phyloP scores from a whole-genome alignment of 257 asterid genomes.

The Rhazya stricta region DNA sequence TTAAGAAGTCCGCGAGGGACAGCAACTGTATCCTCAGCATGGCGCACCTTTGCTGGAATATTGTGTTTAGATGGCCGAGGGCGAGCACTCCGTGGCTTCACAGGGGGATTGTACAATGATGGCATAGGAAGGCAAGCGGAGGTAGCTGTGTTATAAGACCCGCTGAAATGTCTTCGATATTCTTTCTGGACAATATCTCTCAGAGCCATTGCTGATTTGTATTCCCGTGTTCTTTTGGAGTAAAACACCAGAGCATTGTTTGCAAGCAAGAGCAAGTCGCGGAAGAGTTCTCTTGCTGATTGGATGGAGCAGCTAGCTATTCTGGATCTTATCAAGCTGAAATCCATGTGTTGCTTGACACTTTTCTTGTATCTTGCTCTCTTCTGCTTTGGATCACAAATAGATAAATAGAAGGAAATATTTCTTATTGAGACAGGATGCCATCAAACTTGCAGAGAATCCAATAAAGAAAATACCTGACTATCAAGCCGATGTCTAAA shows the following conservation, averaged over 20 bases:
- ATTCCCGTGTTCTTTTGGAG: conserved; percentile 74
- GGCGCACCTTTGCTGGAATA: conserved; percentile 22
- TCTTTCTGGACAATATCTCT: conserved; percentile 54
- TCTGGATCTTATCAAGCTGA: conserved; percentile 65
- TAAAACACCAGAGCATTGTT: conserved; percentile 79
- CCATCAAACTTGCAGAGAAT: neutral
- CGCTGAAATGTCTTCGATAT: conserved; percentile 42
- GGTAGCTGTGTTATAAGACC: conserved; percentile 38
- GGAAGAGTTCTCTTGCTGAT: conserved; percentile 63
- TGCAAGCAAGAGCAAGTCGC: conserved; percentile 73
- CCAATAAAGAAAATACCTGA: conserved; percentile 43
- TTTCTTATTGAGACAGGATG: neutral
- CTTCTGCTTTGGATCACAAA: conserved; percentile 40
- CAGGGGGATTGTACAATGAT: conserved; percentile 57
- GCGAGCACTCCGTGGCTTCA: conserved; percentile 69
- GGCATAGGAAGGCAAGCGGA: conserved; percentile 36
- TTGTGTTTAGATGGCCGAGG: conserved; percentile 47
- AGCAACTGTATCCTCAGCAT: conserved; percentile 9
- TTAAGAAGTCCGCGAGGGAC: conserved; percentile 18
- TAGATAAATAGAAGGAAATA: neutral
- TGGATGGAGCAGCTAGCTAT: conserved; percentile 37
- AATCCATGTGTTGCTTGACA: conserved; percentile 66
- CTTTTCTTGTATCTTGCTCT: conserved; percentile 80
- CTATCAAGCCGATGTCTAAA: conserved; percentile 89
- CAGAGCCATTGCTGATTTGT: conserved; percentile 62